Conservation (phyloP, 2,329 filamentous ascomycete genomes). For the Rhynchosporium graminicola region DNA sequence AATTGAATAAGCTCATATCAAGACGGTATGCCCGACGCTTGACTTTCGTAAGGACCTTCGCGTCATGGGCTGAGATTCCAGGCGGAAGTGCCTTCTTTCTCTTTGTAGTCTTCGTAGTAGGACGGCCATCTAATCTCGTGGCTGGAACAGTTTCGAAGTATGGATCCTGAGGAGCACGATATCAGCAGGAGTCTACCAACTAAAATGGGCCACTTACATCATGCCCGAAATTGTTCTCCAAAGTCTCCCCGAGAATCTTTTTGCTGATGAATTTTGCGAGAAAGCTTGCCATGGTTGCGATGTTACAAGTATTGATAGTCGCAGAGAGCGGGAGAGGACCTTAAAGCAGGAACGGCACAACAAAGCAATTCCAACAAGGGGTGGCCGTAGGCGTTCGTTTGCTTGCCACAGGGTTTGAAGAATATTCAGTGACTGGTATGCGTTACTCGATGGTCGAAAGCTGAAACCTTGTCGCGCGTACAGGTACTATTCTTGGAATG, state of each 20-base stretch:
- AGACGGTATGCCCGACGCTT: conserved; percentile 83
- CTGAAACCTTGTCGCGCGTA: conserved; percentile 30
- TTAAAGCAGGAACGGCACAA: conserved; percentile 25
- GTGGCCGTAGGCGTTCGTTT: conserved; percentile 19
- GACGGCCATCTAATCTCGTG: conserved; percentile 65
- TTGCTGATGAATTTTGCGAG: conserved; percentile 57
- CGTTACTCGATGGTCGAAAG: conserved; percentile 25
- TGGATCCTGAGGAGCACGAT: conserved; percentile 67
- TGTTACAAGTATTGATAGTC: conserved; percentile 14
- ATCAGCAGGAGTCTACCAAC: conserved; percentile 14
- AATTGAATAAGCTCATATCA: conserved; percentile 81
- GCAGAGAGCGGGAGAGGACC: conserved; percentile 2
- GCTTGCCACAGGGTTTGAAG: conserved; percentile 19
- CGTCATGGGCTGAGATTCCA: conserved; percentile 82
- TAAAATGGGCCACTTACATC: conserved; percentile 46
- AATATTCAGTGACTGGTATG: conserved; percentile 29
- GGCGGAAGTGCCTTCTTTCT: conserved; percentile 81
- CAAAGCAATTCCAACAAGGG: conserved; percentile 21
- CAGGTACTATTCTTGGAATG: conserved; percentile 24
- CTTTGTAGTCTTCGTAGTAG: conserved; percentile 71
- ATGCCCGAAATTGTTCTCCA: conserved; percentile 59
- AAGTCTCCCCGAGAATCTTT: conserved; percentile 57
- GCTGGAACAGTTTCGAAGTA: conserved; percentile 84
- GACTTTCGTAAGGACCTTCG: conserved; percentile 78
- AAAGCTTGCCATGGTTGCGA: conserved; percentile 52